Base-by-base conservation (phyloP, 2,329 filamentous ascomycete species). In the Gnomoniopsis smithogilvyi region DNA sequence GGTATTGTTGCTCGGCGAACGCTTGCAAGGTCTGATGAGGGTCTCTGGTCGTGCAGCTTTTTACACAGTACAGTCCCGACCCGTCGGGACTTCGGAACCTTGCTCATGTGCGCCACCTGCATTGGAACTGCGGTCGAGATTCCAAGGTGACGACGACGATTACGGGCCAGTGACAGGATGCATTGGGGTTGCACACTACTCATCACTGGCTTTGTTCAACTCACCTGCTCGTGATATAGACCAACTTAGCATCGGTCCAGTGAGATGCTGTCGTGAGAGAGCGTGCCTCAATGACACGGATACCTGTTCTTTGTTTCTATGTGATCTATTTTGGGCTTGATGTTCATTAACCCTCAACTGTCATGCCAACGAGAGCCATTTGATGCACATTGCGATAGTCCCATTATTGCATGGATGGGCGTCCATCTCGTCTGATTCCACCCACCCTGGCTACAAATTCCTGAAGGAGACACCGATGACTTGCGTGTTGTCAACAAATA, bases 201-300 rank as follows among this genome's bases (percentile, higher is more conserved):
- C 26, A 30, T 30, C 26, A 8, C 8, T 30, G 26, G 26, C 8
- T 4, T 30, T 30, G 26, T 8, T 30, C 26, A 30, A 8, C 26
- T 30, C 26, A 8, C 26, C 30, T n/a, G 38, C n/a, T 45, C 36
- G 43, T 53, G 36, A 36, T 53, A 19, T 41, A 24, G 51, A 17
- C 51, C 19, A 33, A 14, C 15, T 45, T 43, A 4, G 36, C 51
- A 53, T 12, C 24, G 30, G 51, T 46, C 53, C 53, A 55, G 12
- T 55, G 30, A 55, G 43, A 49, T 30, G 30, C 17, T 43, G 53
- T 55, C 24, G 6, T 22, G 15, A 26, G 21, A 30, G 19, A 49
- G 53, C 53, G 53, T 55, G 53, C 53, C 33, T 19, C 21, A 19
- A 26, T 15, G 45, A 55, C 43, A 55, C 41, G 53, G 26, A n/a